These are phyloP conservation scores for Kazachstania psychrophila DNA, from an alignment of 805 yeast genomes.

Conservation along the genomic window DNA sequence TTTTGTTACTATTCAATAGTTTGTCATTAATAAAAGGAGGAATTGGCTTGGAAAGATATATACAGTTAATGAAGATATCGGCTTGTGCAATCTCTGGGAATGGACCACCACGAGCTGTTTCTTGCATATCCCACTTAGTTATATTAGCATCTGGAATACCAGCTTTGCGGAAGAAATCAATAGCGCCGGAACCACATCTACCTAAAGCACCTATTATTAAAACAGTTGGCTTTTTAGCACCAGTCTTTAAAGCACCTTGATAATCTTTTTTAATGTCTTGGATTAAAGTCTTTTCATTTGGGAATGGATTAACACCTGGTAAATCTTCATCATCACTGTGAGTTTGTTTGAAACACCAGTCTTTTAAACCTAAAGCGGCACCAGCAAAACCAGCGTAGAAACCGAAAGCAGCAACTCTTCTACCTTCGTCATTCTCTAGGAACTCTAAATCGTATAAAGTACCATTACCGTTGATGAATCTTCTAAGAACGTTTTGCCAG, in stretches of 20 bases:
- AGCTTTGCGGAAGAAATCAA: slow-evolving; percentile 66
- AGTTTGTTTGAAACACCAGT: slow-evolving; percentile 87
- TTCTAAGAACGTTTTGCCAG: slow-evolving; percentile 81
- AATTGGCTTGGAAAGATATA: slow-evolving; percentile 85
- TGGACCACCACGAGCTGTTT: slow-evolving; percentile 96
- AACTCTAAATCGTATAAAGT: slow-evolving; percentile 89
- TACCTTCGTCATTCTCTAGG: slow-evolving; percentile 84
- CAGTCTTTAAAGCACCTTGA: slow-evolving; percentile 47
- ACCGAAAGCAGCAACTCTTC: slow-evolving; percentile 99
- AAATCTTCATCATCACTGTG: slow-evolving; percentile 59
- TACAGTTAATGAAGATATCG: slow-evolving; percentile 92
- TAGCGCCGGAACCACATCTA: slow-evolving; percentile 97
- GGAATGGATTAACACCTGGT: slow-evolving; percentile 74
- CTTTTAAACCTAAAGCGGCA: slow-evolving; percentile 90
- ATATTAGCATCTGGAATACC: slow-evolving; percentile 85
- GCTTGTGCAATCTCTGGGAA: slow-evolving; percentile 79
- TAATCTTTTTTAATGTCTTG: slow-evolving; percentile 57
- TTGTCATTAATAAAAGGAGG: slow-evolving; percentile 79
- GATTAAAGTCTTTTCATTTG: slow-evolving; percentile 67
- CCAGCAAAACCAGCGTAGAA: slow-evolving; percentile 99
- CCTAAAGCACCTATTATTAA: slow-evolving; percentile 96
- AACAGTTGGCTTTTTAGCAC: slow-evolving; percentile 64
- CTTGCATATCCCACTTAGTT: slow-evolving; percentile 92
- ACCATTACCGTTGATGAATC: slow-evolving; percentile 91
- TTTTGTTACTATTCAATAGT: slow-evolving; percentile 50